Base-by-base conservation (phyloP, 2,329 filamentous ascomycete genomes). In the Claviceps humidiphila region DNA sequence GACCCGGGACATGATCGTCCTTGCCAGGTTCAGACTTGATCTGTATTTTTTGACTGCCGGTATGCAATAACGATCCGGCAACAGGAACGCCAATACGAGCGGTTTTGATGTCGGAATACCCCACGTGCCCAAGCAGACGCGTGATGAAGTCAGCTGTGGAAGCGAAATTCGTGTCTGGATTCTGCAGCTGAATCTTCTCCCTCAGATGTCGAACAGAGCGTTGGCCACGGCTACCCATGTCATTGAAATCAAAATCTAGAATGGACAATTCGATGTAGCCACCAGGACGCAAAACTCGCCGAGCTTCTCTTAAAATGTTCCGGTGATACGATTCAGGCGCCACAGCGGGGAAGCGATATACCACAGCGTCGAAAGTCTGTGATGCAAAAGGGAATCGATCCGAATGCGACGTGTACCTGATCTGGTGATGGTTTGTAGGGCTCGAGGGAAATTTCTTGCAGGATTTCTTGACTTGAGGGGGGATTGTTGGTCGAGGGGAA, bases 261-360 rank as follows among this genome's bases (percentile, higher is more conserved):
- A 89, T 82, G 0, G 82, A 84, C 17, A 90, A 71, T 65, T 93
- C 87, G n/a, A 93, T 76, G 61, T 83, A 86, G 0, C 87, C 87
- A 11, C 85, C 85, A 0, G 87, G 85, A 56, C 85, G 83, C 30
- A 93, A 72, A 0, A 91, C 87, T 2, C 87, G 82, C 50, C 86
- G 85, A 53, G 84, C 82, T 65, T 93, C 87, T 0, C 79, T 79
- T 17, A 93, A 72, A 47, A 89, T 77, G 61, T 83, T 84, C 54
- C 81, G 77, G 61, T 88, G 87, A 55, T 84, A 74, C 0, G 77
- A 69, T 54, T 87, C 84, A 0, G 85, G 78, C 1, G 81, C 79
- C 0, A 82, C 85, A 0, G 79, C 70, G 0, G 87, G 86, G 60
- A 93, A 93, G 42, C 88, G 82, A 61, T 87, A 84, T 17, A 90